Base-by-base conservation (phyloP, 1,284 basidiomycete species). In the Xanthoconium separans region DNA sequence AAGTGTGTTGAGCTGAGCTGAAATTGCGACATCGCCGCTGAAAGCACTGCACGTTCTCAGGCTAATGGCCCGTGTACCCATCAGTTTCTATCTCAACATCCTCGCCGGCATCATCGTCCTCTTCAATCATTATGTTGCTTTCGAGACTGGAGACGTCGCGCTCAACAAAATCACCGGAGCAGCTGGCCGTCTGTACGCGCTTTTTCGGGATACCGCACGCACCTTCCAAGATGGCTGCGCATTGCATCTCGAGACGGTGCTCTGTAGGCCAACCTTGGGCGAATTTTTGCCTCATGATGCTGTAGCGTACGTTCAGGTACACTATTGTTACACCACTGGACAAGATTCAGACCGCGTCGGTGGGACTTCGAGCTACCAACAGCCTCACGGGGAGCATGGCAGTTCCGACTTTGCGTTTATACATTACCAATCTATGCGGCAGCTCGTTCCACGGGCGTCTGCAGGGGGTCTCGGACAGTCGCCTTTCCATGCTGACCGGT, bases 81-180 rank as follows among this genome's bases (percentile, higher is more conserved):
- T 55, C 43, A 65, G 58, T 13, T 56, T 67, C 44, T 55, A 65
- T 27, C 42, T 65, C 31, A 61, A 37, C 44, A 43, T 67, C 43
- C 20, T 67, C 31, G 63, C 63, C 5, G 61, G 58, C 22, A 37
- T 64, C 11, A 10, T 65, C 29, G 63, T 63, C 20, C 31, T 57
- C 22, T 64, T 67, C n/a, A 45, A 57, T 27, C 61, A 64, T n/a
- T 61, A 20, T 39, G 56, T 53, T 10, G 31, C 65, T 18, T 50
- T 53, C 5, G 54, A 65, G 50, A 63, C 64, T 29, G 61, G 64
- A 7, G 60, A 63, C 12, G 10, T 56, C 6, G 64, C 60, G 1
- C 50, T 64, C 42, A 63, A 63, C 47, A 66, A 65, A 40, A 33
- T 64, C 29, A 58, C 63, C 0, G 55, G 63, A 2, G 63, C 63